Base-by-base conservation (phyloP, 1,284 basidiomycete species). In the Moesziomyces parantarcticus region DNA sequence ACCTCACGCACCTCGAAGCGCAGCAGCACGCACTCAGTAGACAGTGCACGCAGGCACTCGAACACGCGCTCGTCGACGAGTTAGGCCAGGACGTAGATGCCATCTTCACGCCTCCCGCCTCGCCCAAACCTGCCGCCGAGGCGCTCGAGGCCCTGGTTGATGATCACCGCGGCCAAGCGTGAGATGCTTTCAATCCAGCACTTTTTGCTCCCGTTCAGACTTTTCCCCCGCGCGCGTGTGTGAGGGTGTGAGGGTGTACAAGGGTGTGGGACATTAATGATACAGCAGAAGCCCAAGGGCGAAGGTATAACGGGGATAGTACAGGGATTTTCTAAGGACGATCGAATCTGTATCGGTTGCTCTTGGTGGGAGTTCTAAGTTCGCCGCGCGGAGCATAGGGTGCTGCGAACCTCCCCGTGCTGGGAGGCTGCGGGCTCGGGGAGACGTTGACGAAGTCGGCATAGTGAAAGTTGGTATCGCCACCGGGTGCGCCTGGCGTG, bases 371-470 rank as follows among this genome's bases (percentile, higher is more conserved):
- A 5, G 69, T 72, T 10, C 52, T 36, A 7, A 43, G 50, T 7
- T 39, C 34, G n/a, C 45, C 32, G 25, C 49, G 11, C 1, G 36
- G 46, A 3, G 45, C 20, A 25, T 50, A 58, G 22, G 20, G 34
- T 18, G 10, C n/a, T 13, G 50, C 42, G 21, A 62, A 62, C 11
- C 55, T 32, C 0, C 48, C 58, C 18, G 63, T 46, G 2, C 40
- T 41, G 13, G 67, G 58, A 22, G 76, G 76, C 46, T 78, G 75
- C 2, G 76, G 76, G 22, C 48, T 53, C 9, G 76, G 76, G 9
- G 66, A 71, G 16, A 76, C 73, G 43, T 76, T 75, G 22, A 78
- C 63, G 29, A 76, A 78, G 26, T 76, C 76, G n/a, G 70, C 70
- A 34, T 76, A 76, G 60, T 54, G 52, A 29, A 78, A 75, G n/a